Evolutionary conservation across 805 yeast species (phyloP).

Genomic region (Monosporozyma yasuniensis): DNA sequence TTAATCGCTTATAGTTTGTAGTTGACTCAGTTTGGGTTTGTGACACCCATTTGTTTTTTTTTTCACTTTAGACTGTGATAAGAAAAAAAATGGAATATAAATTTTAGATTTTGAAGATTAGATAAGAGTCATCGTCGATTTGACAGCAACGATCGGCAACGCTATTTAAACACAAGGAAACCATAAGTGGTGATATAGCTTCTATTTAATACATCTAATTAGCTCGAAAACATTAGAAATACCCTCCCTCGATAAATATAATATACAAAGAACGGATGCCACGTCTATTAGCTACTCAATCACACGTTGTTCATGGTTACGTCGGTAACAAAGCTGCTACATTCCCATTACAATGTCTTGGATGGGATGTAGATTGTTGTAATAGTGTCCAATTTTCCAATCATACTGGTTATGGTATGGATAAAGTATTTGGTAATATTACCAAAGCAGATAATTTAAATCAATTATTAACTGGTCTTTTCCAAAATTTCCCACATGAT

Average conservation of each 20-base stretch:
- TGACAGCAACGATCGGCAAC: background rate
- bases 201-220: background rate
- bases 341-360: conserved; percentile 75
- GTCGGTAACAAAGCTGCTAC: conserved; percentile 91
- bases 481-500: conserved; percentile 20
- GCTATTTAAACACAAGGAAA: conserved; percentile 50
- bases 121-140: background rate
- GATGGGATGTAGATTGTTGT: conserved; percentile 89
- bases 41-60: background rate
- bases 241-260: background rate
- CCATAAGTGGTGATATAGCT: conserved; percentile 64
- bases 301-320: conserved; percentile 92
- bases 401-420: conserved; percentile 70
- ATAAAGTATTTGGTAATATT: conserved; percentile 35
- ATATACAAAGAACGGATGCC: conserved; percentile 9
- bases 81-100: background rate
- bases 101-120: background rate
- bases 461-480: conserved; percentile 34
- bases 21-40: background rate
- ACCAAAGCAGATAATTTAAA: conserved; percentile 35
- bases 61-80: background rate
- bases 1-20: background rate
- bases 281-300: conserved; percentile 37
- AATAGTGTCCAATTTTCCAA: conserved; percentile 86
- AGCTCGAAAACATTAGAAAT: background rate